A percentile compares a stretch with the other conserved stretches of the same genome.
Conservation (phyloP, 371 early-diverging fungal species). For the Funneliformis caledonium region DNA sequence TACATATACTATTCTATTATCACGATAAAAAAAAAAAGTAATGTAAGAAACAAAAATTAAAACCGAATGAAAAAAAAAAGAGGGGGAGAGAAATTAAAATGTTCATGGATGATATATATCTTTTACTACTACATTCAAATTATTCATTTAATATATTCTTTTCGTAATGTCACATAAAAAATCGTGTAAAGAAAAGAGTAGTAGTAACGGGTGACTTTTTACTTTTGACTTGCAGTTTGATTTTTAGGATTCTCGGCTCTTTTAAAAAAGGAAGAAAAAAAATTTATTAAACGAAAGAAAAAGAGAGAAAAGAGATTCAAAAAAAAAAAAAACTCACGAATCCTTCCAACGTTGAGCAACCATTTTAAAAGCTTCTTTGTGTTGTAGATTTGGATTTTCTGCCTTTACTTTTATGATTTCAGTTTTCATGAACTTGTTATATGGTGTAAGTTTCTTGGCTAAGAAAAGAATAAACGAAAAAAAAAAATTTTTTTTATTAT, state of each 20-base stretch:
- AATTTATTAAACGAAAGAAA: not conserved
- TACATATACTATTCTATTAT: too few species aligned
- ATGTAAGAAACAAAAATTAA: too few species aligned
- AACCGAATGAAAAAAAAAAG: too few species aligned
- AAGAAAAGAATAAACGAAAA: not conserved
- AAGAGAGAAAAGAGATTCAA: not conserved
- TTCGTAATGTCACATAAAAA: not conserved
- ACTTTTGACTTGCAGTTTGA: not conserved
- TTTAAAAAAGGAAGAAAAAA: not conserved
- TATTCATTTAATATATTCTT: too few species aligned
- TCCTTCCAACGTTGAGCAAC: conserved; percentile 51
- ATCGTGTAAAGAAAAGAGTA: not conserved
- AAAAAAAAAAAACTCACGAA: conserved; percentile 15
- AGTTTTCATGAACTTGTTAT: conserved; percentile 73
- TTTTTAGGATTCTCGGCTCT: conserved; percentile 33
- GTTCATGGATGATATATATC: too few species aligned
- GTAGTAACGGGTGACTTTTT: not conserved
- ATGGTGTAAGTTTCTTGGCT: conserved; percentile 60
- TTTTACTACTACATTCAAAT: too few species aligned
- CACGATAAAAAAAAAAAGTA: too few species aligned
- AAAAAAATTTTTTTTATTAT: too few species aligned
- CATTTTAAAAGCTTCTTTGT: conserved; percentile 67
- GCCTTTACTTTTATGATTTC: conserved; percentile 69
- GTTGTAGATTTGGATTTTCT: conserved; percentile 56
- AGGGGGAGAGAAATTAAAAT: too few species aligned